Evolutionary conservation across 2,329 filamentous ascomycete genomes (phyloP).

Genomic region (Epichloe sylvatica): DNA sequence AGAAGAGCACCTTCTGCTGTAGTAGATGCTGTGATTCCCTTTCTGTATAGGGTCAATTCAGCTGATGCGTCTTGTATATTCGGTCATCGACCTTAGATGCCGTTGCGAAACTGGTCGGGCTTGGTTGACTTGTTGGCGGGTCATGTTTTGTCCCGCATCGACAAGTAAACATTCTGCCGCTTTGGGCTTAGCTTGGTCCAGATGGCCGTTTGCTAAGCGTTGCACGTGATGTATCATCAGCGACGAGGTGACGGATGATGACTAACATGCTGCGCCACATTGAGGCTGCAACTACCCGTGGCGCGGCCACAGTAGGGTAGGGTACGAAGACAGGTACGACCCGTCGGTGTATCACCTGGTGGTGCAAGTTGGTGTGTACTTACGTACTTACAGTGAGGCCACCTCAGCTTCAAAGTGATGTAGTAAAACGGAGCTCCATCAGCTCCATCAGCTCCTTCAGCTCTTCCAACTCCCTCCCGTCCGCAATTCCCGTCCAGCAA

Average conservation of each 20-base stretch:
- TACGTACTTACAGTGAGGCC: slow-evolving; percentile 12
- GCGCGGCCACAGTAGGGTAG: neutral
- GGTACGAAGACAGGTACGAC: no score
- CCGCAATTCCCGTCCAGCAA: neutral
- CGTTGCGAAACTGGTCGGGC: neutral
- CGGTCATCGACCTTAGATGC: neutral
- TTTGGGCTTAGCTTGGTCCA: slow-evolving; percentile 11
- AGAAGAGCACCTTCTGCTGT: neutral
- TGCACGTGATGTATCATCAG: slow-evolving; percentile 2
- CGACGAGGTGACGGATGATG: neutral
- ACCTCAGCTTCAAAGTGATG: slow-evolving; percentile 20
- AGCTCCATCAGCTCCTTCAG: slow-evolving; percentile 8
- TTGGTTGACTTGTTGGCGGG: slow-evolving; percentile 3
- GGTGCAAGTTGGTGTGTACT: no score
- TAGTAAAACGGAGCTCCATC: slow-evolving; percentile 9
- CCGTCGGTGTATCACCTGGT: no score
- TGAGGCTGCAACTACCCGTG: no score
- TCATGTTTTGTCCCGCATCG: slow-evolving; percentile 14
- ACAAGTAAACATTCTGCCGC: slow-evolving; percentile 19
- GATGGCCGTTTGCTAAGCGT: neutral
- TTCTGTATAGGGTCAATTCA: neutral
- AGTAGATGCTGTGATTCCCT: neutral
- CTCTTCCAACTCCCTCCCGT: neutral
- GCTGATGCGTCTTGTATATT: neutral
- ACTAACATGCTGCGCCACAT: no score